A percentile compares a stretch with the other conserved stretches of the same genome.
Evolutionary conservation across 192 early-diverging fungal species (phyloP).

Genomic region (Entomortierella lignicola): DNA sequence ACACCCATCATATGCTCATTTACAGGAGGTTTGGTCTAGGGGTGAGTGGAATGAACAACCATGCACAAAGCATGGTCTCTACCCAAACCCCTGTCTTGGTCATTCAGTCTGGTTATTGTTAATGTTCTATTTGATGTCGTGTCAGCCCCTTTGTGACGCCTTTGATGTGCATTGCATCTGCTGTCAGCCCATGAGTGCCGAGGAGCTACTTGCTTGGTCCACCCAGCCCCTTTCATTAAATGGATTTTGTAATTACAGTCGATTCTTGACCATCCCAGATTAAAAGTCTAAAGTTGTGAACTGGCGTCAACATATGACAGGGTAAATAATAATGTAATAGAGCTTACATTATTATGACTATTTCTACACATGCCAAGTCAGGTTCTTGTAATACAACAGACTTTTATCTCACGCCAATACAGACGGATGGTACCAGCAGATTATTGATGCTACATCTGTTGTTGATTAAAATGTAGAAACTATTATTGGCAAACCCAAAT

Average conservation of each 20-base stretch:
- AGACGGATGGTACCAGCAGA: too few relatives aligned
- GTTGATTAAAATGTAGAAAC: too few relatives aligned
- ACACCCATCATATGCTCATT: background rate
- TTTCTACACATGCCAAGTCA: too few relatives aligned
- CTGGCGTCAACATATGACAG: background rate
- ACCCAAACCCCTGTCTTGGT: background rate
- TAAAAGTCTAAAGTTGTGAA: background rate
- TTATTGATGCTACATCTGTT: too few relatives aligned
- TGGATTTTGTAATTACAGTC: background rate
- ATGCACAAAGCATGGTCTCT: background rate
- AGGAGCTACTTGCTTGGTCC: background rate
- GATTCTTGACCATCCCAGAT: background rate
- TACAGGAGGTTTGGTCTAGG: background rate
- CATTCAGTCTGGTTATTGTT: background rate
- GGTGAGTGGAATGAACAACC: background rate
- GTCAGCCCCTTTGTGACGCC: too few relatives aligned
- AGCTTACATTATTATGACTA: too few relatives aligned
- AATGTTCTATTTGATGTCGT: background rate
- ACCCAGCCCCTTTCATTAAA: background rate
- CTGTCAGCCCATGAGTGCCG: background rate
- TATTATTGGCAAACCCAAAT: too few relatives aligned
- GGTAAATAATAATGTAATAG: background rate
- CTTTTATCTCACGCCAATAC: too few relatives aligned
- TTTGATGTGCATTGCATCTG: background rate
- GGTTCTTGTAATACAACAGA: too few relatives aligned